These are phyloP conservation scores for Elaeis oleifera DNA, from an alignment of 202 grass and related monocot species.

Conservation along the genomic window DNA sequence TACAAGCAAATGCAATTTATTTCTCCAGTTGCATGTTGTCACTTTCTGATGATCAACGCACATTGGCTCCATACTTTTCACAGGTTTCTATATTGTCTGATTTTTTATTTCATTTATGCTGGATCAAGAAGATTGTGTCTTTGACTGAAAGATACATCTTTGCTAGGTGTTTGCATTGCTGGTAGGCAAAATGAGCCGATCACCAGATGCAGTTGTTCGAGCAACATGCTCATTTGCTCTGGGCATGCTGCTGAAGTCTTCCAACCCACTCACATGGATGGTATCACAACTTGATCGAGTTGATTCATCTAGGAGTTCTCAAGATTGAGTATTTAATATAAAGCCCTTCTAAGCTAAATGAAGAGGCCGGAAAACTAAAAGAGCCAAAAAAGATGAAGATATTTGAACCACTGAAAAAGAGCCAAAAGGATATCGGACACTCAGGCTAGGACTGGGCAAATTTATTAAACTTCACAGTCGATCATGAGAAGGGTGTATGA, in stretches of 20 bases:
- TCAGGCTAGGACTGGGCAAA: no score
- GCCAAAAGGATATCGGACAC: no score
- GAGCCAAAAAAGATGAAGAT: neutral
- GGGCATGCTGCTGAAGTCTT: conserved; percentile 68
- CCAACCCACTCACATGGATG: conserved; percentile 52
- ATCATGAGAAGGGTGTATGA: no score
- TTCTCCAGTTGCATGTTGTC: conserved; percentile 80
- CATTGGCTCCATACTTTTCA: conserved; percentile 80
- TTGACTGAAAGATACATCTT: conserved; percentile 7
- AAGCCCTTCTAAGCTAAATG: conserved; percentile 24
- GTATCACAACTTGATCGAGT: conserved; percentile 39
- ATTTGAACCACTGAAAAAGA: neutral
- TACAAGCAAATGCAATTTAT: conserved; percentile 92
- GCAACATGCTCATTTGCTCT: conserved; percentile 69
- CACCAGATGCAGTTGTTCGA: conserved; percentile 62
- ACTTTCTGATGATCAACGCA: conserved; percentile 79
- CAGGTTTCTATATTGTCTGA: conserved; percentile 51
- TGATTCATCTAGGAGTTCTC: conserved; percentile 42
- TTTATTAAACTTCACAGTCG: no score
- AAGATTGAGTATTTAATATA: conserved; percentile 18
- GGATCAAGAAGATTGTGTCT: neutral
- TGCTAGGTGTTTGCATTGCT: conserved; percentile 65
- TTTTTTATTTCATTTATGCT: neutral
- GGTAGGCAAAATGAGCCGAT: conserved; percentile 72
- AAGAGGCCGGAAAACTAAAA: conserved; percentile 2